Conservation (phyloP, 176 grass and related monocot genomes). For the Musa troglodytarum region DNA sequence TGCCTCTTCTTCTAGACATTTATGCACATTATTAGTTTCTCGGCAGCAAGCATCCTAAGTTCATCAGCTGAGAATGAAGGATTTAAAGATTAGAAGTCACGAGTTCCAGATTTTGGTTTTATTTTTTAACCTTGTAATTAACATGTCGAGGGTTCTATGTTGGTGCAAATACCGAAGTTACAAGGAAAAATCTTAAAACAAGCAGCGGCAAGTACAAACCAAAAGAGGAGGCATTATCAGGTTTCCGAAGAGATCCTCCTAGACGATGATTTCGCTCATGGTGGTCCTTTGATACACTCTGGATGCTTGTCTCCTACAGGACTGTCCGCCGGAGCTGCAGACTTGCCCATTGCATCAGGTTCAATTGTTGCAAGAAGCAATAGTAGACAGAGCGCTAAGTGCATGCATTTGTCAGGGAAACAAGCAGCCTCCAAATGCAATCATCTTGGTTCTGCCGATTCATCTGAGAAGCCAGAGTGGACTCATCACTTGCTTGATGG, state of each 20-base stretch:
- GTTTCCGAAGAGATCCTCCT: conserved; percentile 55
- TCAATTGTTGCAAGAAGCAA: conserved; percentile 45
- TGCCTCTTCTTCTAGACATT: too few relatives aligned
- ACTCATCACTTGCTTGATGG: conserved; percentile 58
- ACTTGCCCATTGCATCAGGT: conserved; percentile 43
- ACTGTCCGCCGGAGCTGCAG: conserved; percentile 39
- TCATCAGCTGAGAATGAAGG: too few relatives aligned
- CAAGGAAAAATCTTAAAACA: conserved; percentile 65
- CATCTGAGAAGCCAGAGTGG: conserved; percentile 54
- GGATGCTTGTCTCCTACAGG: conserved; percentile 62
- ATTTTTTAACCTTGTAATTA: neutral
- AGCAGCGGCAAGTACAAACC: conserved; percentile 58
- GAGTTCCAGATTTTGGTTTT: too few relatives aligned
- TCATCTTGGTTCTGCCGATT: conserved; percentile 35
- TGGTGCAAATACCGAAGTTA: conserved; percentile 43
- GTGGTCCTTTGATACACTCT: conserved; percentile 50
- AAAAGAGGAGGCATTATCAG: conserved; percentile 58
- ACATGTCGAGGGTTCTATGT: neutral
- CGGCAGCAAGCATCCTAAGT: too few relatives aligned
- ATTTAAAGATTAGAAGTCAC: too few relatives aligned
- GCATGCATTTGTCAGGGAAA: conserved; percentile 41
- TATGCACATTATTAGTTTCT: too few relatives aligned
- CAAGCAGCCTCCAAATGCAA: conserved; percentile 55
- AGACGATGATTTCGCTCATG: conserved; percentile 47
- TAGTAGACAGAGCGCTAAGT: conserved; percentile 51